Evolutionary conservation across 2,329 filamentous ascomycete genomes (phyloP).

Genomic region (Diaporthe citrichinensis): DNA sequence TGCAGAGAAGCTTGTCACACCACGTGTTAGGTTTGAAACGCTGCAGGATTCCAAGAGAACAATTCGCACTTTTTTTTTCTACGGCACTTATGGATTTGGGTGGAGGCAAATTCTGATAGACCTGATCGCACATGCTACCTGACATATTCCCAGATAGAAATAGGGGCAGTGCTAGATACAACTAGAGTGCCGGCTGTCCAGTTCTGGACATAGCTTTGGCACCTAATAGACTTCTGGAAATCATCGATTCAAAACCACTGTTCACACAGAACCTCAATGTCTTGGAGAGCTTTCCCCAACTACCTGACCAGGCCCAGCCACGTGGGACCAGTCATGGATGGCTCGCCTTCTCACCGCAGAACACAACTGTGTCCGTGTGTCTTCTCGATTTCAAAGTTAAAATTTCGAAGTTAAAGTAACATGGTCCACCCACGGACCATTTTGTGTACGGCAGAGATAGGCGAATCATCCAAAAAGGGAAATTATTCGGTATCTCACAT

Average conservation of each 20-base stretch:
- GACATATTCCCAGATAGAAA: background rate
- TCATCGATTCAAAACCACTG: background rate
- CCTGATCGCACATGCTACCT: background rate
- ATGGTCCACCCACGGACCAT: background rate
- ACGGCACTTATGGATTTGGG: background rate
- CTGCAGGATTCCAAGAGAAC: background rate
- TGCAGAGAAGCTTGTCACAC: background rate
- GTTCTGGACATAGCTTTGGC: background rate
- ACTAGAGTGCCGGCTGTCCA: background rate
- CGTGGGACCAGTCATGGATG: background rate
- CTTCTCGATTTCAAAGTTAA: background rate
- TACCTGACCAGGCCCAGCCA: background rate
- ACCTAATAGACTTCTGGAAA: background rate
- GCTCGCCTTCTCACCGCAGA: background rate
- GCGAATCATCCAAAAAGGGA: background rate
- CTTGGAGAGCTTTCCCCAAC: background rate
- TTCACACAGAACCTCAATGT: background rate
- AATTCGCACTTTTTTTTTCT: background rate
- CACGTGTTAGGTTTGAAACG: background rate
- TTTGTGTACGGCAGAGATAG: background rate
- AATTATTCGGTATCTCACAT: background rate
- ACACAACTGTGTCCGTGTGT: background rate
- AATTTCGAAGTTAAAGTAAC: too few relatives aligned
- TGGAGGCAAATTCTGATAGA: background rate
- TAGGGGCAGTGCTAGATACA: slow-evolving; percentile 2